Evolutionary conservation across 495 filamentous ascomycete species (phyloP), one percentile per base, ranked within the genome.

Genomic region (Xylaria curta): DNA sequence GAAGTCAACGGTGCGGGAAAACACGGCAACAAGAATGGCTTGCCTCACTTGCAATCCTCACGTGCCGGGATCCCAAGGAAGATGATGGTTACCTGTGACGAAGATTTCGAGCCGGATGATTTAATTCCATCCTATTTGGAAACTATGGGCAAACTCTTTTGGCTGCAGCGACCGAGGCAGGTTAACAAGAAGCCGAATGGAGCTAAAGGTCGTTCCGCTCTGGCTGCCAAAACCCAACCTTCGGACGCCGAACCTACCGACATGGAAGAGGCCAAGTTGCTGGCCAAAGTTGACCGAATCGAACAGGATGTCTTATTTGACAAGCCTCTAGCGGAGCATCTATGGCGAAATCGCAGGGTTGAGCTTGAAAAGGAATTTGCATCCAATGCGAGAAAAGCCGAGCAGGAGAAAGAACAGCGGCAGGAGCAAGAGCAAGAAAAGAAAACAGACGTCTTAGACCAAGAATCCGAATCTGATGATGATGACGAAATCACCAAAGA

Each of bases 291-390:
- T 24, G 87, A 89, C 12, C 88, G 87, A 53, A 92, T 98, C 42
- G 92, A 94, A 74, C 90, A 90, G 13, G 96, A 99, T 76, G 86
- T 96, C 2, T 82, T 99, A 10, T 97, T 98, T 76, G 95, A 99
- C 76, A 86, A 88, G 65, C 84, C 87, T 60, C 85, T 92, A 69
- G 95, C 94, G 1, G 90, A 97, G 56, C 85, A 87, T 38, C 79
- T 89, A 71, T 99, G 96, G 96, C 85, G 83, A 66, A 80, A 84
- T 1, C 89, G 89, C 74, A 86, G 88, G 17, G 89, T 91, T 49
- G 85, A 87, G n/a, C 81, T 97, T 17, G 88, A 91, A 70, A 86
- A 82, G 75, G 86, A 89, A 58, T 87, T 85, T 1, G 77, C 79
- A 8, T 76, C 77, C 44, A 84, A 77, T n/a, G 76, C 79, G 65